phyloP scores from a whole-genome alignment of 1,284 basidiomycete genomes.

The Exobasidium cylindrosporum region DNA sequence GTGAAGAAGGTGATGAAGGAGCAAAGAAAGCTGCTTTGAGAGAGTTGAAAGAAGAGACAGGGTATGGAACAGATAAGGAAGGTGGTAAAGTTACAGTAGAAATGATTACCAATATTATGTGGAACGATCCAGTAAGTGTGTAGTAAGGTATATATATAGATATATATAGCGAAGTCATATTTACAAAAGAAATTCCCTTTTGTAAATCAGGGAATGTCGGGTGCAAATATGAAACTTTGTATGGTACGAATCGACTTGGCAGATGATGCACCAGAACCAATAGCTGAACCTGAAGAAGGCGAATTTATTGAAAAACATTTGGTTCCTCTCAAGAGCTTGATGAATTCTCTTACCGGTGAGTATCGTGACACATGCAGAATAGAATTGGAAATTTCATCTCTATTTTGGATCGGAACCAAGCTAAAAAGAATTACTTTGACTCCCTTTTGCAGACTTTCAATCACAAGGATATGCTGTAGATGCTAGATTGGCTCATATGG shows the following conservation, averaged over 20 bases:
- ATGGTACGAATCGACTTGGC: constrained; percentile 42
- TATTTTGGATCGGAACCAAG: no score
- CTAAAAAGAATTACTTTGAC: background rate
- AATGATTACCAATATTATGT: constrained; percentile 37
- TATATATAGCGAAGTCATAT: background rate
- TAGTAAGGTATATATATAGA: no score
- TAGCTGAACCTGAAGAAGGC: constrained; percentile 51
- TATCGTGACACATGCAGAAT: background rate
- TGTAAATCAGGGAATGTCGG: constrained; percentile 30
- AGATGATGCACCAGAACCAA: constrained; percentile 44
- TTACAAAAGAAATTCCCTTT: no score
- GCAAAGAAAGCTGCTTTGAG: constrained; percentile 44
- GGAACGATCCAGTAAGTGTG: constrained; percentile 38
- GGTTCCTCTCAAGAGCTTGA: constrained; percentile 40
- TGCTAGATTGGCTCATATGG: constrained; percentile 49
- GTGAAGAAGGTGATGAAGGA: constrained; percentile 46
- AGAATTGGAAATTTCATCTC: background rate
- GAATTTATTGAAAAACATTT: constrained; percentile 52
- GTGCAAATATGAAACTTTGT: constrained; percentile 49
- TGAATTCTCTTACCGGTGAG: constrained; percentile 36
- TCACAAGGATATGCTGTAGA: constrained; percentile 42
- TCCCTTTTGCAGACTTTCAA: constrained; percentile 33
- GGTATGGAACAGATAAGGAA: constrained; percentile 41
- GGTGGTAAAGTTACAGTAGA: constrained; percentile 36
- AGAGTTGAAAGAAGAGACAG: constrained; percentile 52